Base-by-base conservation (phyloP, 768 basidiomycete genomes). In the Russula sp. region DNA sequence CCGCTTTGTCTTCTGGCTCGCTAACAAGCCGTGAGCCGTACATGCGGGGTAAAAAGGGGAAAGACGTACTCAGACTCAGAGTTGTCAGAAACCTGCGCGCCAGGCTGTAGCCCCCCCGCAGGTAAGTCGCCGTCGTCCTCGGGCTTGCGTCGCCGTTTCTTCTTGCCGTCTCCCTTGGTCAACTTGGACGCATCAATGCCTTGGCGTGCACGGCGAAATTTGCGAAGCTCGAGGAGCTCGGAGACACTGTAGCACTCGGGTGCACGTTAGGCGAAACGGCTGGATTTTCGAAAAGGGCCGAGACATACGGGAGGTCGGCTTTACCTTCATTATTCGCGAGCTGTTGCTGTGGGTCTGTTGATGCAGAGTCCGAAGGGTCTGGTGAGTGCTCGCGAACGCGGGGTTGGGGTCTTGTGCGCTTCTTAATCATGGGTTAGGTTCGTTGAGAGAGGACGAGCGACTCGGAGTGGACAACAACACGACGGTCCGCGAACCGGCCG, bases 131-230 rank as follows among this genome's bases (percentile, higher is more conserved):
- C 66, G 27, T 69, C 72, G 51, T 75, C 77, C 54, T 82, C 83
- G 20, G 75, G 70, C 16, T 75, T 75, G 55, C 80, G 76, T 71
- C 85, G 84, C 71, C 81, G 82, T 76, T 82, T 88, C 78, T 84
- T 88, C 76, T 83, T 87, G 9, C 73, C 79, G 70, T 93, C 94
- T 0, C 95, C 96, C 65, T 88, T 86, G 72, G 87, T 91, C 14
- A 99, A 77, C 71, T 88, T 94, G 53, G 84, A 78, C 1, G 84
- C 82, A 68, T 97, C 94, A 55, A 98, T 97, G 1, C 95, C 96
- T 70, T 86, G 83, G 60, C 90, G 78, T 35, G 82, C 71, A 70
- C 82, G 85, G 56, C 85, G 81, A 32, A 95, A 76, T 71, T 87
- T 93, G 50, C 93, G 82, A 32, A 97, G 75, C 66, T 94, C 89